Evolutionary conservation across 768 basidiomycete genomes (phyloP), one percentile per base, ranked within the genome.

Genomic region (Macrocybe gigantea): DNA sequence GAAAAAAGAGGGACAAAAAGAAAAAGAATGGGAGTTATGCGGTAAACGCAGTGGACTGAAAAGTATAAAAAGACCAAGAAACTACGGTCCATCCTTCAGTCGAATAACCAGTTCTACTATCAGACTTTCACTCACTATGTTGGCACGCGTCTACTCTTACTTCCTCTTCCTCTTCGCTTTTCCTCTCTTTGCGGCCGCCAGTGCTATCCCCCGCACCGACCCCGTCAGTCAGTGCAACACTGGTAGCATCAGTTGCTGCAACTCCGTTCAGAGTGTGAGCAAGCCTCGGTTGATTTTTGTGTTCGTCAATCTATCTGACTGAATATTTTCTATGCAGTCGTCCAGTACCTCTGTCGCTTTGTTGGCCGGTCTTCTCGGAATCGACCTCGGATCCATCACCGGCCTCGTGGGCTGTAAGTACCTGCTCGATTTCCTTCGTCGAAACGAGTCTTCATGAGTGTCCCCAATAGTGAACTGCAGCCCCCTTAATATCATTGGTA

Each of bases 211-310:
- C n/a, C 45, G 43, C 47, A 48, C 34, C 22, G 22, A 22, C 4
- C 35, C 30, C 14, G 31, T 22, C 1, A 45, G 32, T 36, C 53
- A 56, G 33, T 58, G 59, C 51, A 58, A 49, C 40, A 55, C 54
- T 8, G 56, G 56, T 5, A 2, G 49, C 2, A 8, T 51, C 15
- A 45, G 54, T 5, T 60, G 59, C 53, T 60, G 59, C 50, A 51
- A 58, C 33, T 49, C 44, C 36, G 44, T 56, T 29, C 49, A 56
- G 13, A 14, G 43, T 4, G 52, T 46, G n/a, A 43, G 42, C 9
- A 22, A 4, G 22, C 22, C 22, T 4, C 22, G 22, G 4, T 22
- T 1, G 4, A 22, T 22, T 22, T 22, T 22, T 22, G 1, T 22
- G 1, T 22, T 22, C 22, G 22, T 22, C 22, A 22, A 22, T 22